Evolutionary conservation across 495 filamentous ascomycete species (phyloP).

Genomic region (Lentithecium fluviatile): DNA sequence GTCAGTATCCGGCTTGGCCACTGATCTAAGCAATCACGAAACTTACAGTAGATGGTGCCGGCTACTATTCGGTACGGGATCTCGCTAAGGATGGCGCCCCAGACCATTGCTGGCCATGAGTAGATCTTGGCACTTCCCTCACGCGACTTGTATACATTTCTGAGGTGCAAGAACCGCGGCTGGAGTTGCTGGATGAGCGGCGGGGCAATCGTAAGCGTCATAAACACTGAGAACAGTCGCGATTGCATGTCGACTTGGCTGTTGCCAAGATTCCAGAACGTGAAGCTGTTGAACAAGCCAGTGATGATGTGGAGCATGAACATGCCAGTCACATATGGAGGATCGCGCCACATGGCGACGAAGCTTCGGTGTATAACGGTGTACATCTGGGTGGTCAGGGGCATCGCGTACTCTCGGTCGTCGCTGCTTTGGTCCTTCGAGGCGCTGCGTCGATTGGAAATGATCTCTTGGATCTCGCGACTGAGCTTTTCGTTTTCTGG

Average conservation of each 20-base stretch:
- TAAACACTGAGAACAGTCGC: conserved; percentile 68
- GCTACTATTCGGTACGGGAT: conserved; percentile 67
- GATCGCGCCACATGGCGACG: conserved; percentile 36
- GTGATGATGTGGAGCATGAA: conserved; percentile 61
- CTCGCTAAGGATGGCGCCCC: conserved; percentile 68
- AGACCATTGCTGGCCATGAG: conserved; percentile 69
- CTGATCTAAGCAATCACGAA: background rate
- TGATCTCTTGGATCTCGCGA: conserved; percentile 36
- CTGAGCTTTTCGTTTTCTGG: conserved; percentile 40
- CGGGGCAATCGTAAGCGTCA: conserved; percentile 64
- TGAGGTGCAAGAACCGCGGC: conserved; percentile 65
- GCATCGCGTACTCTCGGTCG: conserved; percentile 35
- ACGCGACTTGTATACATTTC: conserved; percentile 67
- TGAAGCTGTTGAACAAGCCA: conserved; percentile 63
- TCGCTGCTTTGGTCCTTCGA: conserved; percentile 21
- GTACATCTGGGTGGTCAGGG: conserved; percentile 32
- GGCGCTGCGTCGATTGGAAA: conserved; percentile 18
- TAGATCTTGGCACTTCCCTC: conserved; percentile 71
- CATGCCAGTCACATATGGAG: conserved; percentile 48
- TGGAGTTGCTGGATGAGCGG: conserved; percentile 64
- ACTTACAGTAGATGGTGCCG: conserved; percentile 58
- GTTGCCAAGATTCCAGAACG: conserved; percentile 61
- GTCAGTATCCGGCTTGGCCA: conserved; percentile 7
- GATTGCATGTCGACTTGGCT: conserved; percentile 63
- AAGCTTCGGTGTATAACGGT: conserved; percentile 35